A percentile compares a stretch with the other conserved stretches of the same genome.
Conservation (phyloP, 768 basidiomycete genomes). For the Termitomyces sp. region DNA sequence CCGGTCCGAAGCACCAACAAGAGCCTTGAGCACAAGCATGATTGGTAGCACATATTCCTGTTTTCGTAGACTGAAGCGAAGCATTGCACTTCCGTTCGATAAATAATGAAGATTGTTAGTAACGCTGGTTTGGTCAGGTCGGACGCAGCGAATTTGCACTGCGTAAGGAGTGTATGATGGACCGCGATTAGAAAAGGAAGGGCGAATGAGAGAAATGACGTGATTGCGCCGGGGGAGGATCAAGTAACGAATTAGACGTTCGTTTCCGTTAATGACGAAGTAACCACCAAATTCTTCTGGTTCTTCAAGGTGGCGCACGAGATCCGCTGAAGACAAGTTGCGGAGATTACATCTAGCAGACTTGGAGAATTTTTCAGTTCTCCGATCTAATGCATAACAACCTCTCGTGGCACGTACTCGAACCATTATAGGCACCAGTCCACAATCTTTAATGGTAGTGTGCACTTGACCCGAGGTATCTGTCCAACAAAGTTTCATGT, state of each 20-base stretch:
- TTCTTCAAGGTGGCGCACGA: conserved; percentile 90
- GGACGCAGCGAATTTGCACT: conserved; percentile 92
- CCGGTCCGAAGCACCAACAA: conserved; percentile 86
- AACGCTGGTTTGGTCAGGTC: conserved; percentile 86
- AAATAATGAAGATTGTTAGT: conserved; percentile 99
- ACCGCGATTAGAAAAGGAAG: conserved; percentile 88
- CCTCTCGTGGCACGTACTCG: conserved; percentile 51
- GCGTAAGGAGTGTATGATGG: conserved; percentile 93
- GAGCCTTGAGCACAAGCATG: conserved; percentile 92
- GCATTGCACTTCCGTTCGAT: conserved; percentile 92
- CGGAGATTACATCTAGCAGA: conserved; percentile 92
- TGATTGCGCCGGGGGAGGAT: conserved; percentile 95
- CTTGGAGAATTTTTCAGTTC: conserved; percentile 30
- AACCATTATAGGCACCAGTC: conserved; percentile 94
- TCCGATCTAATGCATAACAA: not conserved
- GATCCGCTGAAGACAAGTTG: conserved; percentile 75
- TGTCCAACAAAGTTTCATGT: conserved; percentile 79
- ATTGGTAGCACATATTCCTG: conserved; percentile 98
- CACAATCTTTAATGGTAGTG: conserved; percentile 80
- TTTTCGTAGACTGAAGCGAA: conserved; percentile 95
- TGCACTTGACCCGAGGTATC: conserved; percentile 66
- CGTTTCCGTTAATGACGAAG: conserved; percentile 98
- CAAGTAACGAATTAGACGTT: conserved; percentile 96
- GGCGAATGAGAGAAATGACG: conserved; percentile 87
- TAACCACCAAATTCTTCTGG: conserved; percentile 99